These are phyloP conservation scores for Lignosus rhinocerotis DNA, from an alignment of 1,284 basidiomycete species.

Conservation along the genomic window DNA sequence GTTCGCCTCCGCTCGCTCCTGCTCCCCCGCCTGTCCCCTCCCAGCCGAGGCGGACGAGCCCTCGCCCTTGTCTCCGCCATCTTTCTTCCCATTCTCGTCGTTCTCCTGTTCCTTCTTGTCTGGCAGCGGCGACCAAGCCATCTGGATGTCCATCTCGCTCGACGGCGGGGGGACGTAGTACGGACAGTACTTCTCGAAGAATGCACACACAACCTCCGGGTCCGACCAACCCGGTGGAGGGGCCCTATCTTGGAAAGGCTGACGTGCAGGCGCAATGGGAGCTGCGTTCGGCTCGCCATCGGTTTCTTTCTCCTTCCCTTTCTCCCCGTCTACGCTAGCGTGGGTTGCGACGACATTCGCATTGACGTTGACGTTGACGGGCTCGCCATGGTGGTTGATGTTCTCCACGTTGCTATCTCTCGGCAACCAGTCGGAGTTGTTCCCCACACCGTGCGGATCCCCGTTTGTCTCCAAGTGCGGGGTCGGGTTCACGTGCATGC, in stretches of 20 bases:
- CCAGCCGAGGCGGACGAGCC: neutral
- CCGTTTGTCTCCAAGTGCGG: neutral
- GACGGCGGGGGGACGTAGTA: neutral
- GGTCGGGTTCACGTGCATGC: too few species aligned
- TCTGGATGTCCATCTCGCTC: constrained; percentile 4
- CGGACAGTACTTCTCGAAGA: neutral
- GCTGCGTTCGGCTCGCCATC: too few species aligned
- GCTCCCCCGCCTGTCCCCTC: neutral
- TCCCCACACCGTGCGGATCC: neutral
- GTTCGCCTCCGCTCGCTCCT: neutral
- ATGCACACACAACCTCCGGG: neutral
- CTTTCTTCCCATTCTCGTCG: neutral
- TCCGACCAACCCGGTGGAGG: too few species aligned
- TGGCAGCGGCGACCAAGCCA: neutral
- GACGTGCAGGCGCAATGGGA: neutral
- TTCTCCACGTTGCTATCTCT: neutral
- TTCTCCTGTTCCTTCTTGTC: neutral
- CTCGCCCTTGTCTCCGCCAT: neutral
- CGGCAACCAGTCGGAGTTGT: neutral
- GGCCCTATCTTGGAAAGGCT: neutral
- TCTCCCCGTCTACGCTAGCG: neutral
- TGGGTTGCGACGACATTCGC: neutral
- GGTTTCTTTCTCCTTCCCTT: neutral
- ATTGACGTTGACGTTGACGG: neutral
- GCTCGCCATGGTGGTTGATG: neutral